Base-by-base conservation (phyloP, 2,329 filamentous ascomycete genomes). In the Emmonsiellopsis sp. region DNA sequence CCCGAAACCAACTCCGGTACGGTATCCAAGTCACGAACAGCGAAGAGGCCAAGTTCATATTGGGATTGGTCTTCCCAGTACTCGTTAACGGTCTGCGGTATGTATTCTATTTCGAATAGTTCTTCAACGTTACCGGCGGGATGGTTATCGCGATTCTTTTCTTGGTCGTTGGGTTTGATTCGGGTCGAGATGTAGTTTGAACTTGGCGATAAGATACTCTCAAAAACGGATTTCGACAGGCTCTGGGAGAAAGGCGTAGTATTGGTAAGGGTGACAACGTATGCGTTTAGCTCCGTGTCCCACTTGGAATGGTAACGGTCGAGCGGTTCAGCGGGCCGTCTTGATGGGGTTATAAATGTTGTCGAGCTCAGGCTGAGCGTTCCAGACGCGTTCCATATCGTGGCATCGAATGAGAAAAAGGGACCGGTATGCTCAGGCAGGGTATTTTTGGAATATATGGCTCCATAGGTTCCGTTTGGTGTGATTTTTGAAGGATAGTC, bases 341-440 rank as follows among this genome's bases (percentile, higher is more conserved):
- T 42, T 26, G 40, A 56, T 11, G 57, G 53, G 20, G 54, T 50
- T 7, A 59, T 49, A 41, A 59, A 59, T 3, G 48, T 51, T n/a
- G 53, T 46, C 35, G 32, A 43, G 20, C 34, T 46, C 10, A 57
- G 45, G 32, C 34, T 34, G 32, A 38, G 32, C 11, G 35, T 32
- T 15, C 45, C 49, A n/a, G n/a, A 52, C 20, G 15, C 53, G 37
- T 54, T 54, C 55, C 51, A 45, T 5, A 59, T 32, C 1, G 31
- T 20, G 48, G 51, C 47, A 7, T 55, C 44, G 6, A 57, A 37
- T 5, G 49, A 34, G 50, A 51, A 57, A 26, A 54, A 51, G 8
- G 53, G 54, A 15, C 53, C 51, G 3, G 47, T 41, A 10, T 54
- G 41, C 5, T 51, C 20, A 26, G 50, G 7, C 2, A 42, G 51